Evolutionary conservation across 768 basidiomycete genomes (phyloP).

Genomic region (Paxillus ammoniavirescens): DNA sequence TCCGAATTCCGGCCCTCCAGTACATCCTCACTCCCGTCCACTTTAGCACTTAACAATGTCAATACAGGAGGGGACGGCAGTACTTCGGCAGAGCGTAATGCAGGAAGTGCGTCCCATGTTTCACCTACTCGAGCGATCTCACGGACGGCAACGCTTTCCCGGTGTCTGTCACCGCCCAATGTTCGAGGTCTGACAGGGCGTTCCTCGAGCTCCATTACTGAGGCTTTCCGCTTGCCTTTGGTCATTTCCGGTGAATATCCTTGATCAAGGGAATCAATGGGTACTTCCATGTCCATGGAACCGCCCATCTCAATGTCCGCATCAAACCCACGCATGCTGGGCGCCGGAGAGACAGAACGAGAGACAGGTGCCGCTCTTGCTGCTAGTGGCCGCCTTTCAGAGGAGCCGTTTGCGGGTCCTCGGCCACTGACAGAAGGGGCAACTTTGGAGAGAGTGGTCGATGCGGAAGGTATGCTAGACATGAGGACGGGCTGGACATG

Average conservation of each 20-base stretch:
- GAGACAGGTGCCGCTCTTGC: slow-evolving; percentile 27
- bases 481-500: slow-evolving; percentile 51
- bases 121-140: slow-evolving; percentile 43
- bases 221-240: slow-evolving; percentile 54
- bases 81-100: slow-evolving; percentile 19
- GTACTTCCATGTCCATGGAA: slow-evolving; percentile 52
- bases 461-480: slow-evolving; percentile 37
- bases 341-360: slow-evolving; percentile 43
- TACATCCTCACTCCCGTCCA: slow-evolving; percentile 66
- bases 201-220: slow-evolving; percentile 39
- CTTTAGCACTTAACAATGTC: slow-evolving; percentile 53
- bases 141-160: slow-evolving; percentile 49
- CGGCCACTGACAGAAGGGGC: background rate
- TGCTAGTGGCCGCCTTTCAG: slow-evolving; percentile 16
- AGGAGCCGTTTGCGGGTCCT: background rate
- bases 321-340: slow-evolving; percentile 50
- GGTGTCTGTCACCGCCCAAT: slow-evolving; percentile 63
- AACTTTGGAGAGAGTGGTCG: slow-evolving; percentile 12
- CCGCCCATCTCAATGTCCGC: slow-evolving; percentile 41
- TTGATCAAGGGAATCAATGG: slow-evolving; percentile 52
- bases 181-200: slow-evolving; percentile 46
- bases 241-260: slow-evolving; percentile 36
- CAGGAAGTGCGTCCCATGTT: slow-evolving; percentile 16
- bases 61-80: slow-evolving; percentile 55
- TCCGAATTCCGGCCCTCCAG: slow-evolving; percentile 82